phyloP scores from a whole-genome alignment of 2,329 filamentous ascomycete genomes.

The Paraconiothyrium sp. region DNA sequence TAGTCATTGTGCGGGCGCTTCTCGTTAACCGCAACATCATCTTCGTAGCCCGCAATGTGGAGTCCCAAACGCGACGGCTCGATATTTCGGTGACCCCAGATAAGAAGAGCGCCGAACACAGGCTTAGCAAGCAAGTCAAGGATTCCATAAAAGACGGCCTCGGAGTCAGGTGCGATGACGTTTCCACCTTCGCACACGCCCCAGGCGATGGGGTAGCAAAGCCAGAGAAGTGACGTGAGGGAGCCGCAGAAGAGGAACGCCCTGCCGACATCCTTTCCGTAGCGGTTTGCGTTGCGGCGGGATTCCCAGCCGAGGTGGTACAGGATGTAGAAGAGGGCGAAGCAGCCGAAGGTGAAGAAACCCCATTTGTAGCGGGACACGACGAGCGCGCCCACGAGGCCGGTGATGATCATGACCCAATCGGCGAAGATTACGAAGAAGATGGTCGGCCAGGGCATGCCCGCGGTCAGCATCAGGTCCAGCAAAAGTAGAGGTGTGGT shows the following conservation, averaged over 20 bases:
- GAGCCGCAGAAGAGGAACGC: constrained; percentile 66
- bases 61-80: constrained; percentile 66
- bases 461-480: constrained; percentile 70
- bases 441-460: constrained; percentile 71
- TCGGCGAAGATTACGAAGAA: constrained; percentile 70
- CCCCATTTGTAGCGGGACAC: constrained; percentile 73
- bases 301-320: constrained; percentile 68
- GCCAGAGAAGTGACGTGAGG: constrained; percentile 69
- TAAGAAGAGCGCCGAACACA: constrained; percentile 67
- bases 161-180: constrained; percentile 71
- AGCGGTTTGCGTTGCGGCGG: constrained; percentile 63
- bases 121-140: constrained; percentile 73
- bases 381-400: constrained; percentile 72
- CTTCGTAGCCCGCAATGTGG: constrained; percentile 58
- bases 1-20: constrained; percentile 24
- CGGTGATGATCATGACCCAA: constrained; percentile 73
- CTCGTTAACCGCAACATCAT: constrained; percentile 40
- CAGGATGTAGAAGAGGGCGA: constrained; percentile 66
- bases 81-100: constrained; percentile 71
- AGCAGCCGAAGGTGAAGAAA: constrained; percentile 66
- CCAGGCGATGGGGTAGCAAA: constrained; percentile 70
- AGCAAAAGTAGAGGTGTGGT: constrained; percentile 72
- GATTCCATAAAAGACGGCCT: constrained; percentile 74
- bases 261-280: constrained; percentile 64
- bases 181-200: constrained; percentile 72